These are phyloP conservation scores for Phalaenopsis hybrid DNA, from an alignment of 116 monocot genomes.

Conservation along the genomic window DNA sequence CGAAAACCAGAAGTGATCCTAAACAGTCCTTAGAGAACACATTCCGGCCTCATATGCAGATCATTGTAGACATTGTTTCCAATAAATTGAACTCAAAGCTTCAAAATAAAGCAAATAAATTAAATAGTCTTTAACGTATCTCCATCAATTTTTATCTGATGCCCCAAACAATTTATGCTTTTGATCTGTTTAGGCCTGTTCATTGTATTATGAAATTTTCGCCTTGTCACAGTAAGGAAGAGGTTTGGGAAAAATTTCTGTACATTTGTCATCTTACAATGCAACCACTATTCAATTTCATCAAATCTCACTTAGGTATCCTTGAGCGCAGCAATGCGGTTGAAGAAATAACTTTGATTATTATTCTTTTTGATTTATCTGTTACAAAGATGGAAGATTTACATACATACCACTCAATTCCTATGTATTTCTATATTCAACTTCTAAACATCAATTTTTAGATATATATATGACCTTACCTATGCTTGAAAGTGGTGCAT, in stretches of 20 bases:
- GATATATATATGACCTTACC: too few species aligned
- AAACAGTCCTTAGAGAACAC: too few species aligned
- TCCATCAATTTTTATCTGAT: not conserved
- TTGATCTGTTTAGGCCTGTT: not conserved
- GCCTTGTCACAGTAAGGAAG: not conserved
- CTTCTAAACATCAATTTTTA: too few species aligned
- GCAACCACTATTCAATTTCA: not conserved
- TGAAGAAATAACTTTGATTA: conserved; percentile 3
- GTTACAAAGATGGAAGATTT: too few species aligned
- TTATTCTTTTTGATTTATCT: not conserved
- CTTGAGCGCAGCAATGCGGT: not conserved
- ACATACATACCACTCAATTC: not conserved
- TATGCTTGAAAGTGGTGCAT: too few species aligned
- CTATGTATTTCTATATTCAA: not conserved
- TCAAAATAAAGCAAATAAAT: too few species aligned
- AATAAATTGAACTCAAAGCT: too few species aligned
- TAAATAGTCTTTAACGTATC: not conserved
- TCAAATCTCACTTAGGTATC: not conserved
- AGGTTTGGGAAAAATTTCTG: not conserved
- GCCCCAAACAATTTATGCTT: not conserved
- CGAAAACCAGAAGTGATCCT: too few species aligned
- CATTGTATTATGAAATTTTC: not conserved
- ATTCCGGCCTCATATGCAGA: too few species aligned
- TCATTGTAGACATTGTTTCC: too few species aligned
- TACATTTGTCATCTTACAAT: not conserved